phyloP scores from a whole-genome alignment of 1,284 basidiomycete species.

The Rugosomyces carneus region DNA sequence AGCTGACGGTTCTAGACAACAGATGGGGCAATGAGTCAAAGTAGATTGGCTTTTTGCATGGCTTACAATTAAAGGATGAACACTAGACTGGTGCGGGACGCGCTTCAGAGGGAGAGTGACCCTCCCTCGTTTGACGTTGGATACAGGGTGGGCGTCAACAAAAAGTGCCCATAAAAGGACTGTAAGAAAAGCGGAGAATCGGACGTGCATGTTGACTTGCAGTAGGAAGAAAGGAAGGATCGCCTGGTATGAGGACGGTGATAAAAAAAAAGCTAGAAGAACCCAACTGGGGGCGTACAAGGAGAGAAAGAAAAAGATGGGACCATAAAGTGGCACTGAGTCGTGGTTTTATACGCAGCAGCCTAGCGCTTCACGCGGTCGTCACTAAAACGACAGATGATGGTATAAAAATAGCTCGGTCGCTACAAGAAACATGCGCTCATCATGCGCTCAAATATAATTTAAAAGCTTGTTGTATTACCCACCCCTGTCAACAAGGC shows the following conservation, averaged over 20 bases:
- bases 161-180: conserved; percentile 43
- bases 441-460: too few relatives aligned
- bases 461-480: too few relatives aligned
- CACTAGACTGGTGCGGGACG: conserved; percentile 33
- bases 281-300: conserved; percentile 23
- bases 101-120: conserved; percentile 56
- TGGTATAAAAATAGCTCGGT: neutral
- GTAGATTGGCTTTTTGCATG: neutral
- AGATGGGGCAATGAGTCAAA: neutral
- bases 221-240: conserved; percentile 15
- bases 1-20: conserved; percentile 56
- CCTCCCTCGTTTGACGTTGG: conserved; percentile 30
- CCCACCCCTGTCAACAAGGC: too few relatives aligned
- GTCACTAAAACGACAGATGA: neutral
- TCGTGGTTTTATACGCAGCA: neutral
- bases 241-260: conserved; percentile 12
- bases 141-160: conserved; percentile 27
- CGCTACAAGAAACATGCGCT: neutral
- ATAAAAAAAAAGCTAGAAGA: conserved; percentile 17
- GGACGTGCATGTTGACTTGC: conserved; percentile 43
- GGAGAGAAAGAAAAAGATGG: conserved; percentile 12
- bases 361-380: neutral
- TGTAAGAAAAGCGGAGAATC: conserved; percentile 46
- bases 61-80: conserved; percentile 63
- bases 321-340: neutral